Evolutionary conservation across 2,329 filamentous ascomycete genomes (phyloP).

Genomic region (Aspergillus aculeatus): DNA sequence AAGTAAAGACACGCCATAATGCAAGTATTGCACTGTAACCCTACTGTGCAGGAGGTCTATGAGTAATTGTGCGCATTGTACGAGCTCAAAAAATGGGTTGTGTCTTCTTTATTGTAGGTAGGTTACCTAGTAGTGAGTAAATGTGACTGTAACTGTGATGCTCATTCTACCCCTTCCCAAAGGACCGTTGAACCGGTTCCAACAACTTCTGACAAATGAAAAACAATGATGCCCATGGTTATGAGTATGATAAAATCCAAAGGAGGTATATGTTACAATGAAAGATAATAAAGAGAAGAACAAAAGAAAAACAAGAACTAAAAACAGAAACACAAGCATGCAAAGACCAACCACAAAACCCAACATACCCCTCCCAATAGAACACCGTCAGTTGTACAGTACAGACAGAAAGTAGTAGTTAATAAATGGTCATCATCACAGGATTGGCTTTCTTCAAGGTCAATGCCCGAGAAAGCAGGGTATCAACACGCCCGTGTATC

Average conservation of each 20-base stretch:
- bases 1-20: no score
- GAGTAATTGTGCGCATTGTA: no score
- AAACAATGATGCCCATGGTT: constrained; percentile 1
- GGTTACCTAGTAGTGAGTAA: no score
- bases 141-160: background rate
- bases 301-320: background rate
- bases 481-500: constrained; percentile 25
- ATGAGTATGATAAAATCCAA: background rate
- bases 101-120: no score
- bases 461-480: constrained; percentile 23
- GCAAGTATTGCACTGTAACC: no score
- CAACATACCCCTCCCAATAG: constrained; percentile 10
- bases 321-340: constrained; percentile 2
- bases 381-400: constrained; percentile 23
- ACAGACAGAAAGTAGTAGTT: constrained; percentile 6
- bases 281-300: constrained; percentile 8
- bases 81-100: no score
- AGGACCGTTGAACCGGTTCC: background rate
- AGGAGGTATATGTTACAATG: constrained; percentile 13
- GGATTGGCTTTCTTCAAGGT: constrained; percentile 16
- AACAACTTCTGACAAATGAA: background rate
- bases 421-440: constrained; percentile 23
- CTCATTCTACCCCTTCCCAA: background rate
- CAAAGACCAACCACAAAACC: background rate
- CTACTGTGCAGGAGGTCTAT: no score